A percentile compares a stretch with the other conserved stretches of the same genome.
These are phyloP conservation scores for Penicillium crystallinum DNA, from an alignment of 495 filamentous ascomycete species.

Conservation along the genomic window DNA sequence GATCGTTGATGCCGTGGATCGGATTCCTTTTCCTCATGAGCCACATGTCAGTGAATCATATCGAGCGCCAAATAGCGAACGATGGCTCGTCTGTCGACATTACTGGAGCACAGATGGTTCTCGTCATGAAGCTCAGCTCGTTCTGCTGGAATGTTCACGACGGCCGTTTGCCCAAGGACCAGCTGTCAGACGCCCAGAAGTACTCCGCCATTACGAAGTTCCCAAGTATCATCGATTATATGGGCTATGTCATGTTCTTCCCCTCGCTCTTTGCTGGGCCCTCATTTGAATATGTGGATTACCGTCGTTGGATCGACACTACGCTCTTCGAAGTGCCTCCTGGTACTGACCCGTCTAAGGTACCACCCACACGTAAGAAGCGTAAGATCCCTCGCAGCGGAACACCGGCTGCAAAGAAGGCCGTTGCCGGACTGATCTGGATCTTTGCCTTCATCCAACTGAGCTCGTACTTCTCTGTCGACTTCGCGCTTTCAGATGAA, in stretches of 20 bases:
- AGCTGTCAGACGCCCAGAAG: constrained; percentile 80
- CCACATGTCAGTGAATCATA: constrained; percentile 88
- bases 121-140: constrained; percentile 95
- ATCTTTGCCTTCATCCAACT: constrained; percentile 74
- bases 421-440: constrained; percentile 67
- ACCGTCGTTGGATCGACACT: constrained; percentile 85
- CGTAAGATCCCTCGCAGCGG: constrained; percentile 90
- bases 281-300: constrained; percentile 90
- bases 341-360: constrained; percentile 70
- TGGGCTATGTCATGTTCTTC: constrained; percentile 92
- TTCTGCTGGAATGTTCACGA: constrained; percentile 99
- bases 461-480: constrained; percentile 56
- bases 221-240: constrained; percentile 71
- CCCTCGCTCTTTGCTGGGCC: constrained; percentile 83
- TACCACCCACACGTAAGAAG: constrained; percentile 81
- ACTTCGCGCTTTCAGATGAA: constrained; percentile 53
- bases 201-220: constrained; percentile 70
- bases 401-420: constrained; percentile 77
- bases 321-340: constrained; percentile 87
- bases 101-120: constrained; percentile 94
- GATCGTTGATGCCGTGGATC: constrained; percentile 97
- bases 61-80: constrained; percentile 67
- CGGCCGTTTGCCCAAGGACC: constrained; percentile 69
- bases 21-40: constrained; percentile 92
- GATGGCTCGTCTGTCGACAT: constrained; percentile 70